These are phyloP conservation scores for Collybia mongolica DNA, from an alignment of 768 basidiomycete species.

Conservation along the genomic window DNA sequence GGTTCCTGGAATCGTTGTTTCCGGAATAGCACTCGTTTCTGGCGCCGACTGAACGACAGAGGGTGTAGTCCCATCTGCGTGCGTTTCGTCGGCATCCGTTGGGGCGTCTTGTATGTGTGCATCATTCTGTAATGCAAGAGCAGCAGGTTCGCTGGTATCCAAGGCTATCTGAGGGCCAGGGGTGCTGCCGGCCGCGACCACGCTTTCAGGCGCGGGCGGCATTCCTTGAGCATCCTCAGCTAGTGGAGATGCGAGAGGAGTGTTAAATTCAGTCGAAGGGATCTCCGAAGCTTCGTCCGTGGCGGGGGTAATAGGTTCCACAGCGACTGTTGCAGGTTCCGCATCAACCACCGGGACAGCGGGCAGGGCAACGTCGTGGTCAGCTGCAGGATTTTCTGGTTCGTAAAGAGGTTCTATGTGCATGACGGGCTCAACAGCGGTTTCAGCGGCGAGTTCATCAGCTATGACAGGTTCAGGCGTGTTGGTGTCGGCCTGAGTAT, in stretches of 20 bases:
- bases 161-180: slow-evolving; percentile 4
- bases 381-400: slow-evolving; percentile 1
- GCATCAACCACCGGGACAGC: slow-evolving; percentile 8
- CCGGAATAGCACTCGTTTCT: not conserved
- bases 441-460: slow-evolving; percentile 5
- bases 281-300: not conserved
- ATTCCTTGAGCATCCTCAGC: not conserved
- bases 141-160: not conserved
- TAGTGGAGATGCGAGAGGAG: not conserved
- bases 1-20: not conserved
- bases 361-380: slow-evolving; percentile 5
- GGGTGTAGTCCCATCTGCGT: not conserved
- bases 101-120: not conserved
- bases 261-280: not conserved
- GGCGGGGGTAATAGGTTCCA: not conserved
- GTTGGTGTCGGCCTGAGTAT: not conserved
- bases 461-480: not conserved
- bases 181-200: slow-evolving; percentile 2
- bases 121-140: not conserved
- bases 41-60: not conserved
- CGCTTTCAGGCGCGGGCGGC: slow-evolving; percentile 4
- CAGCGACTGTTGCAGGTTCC: not conserved
- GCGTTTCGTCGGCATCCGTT: not conserved
- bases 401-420: slow-evolving; percentile 9
- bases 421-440: not conserved